Evolutionary conservation across 768 basidiomycete species (phyloP).

Genomic region (Clavulina sp.): DNA sequence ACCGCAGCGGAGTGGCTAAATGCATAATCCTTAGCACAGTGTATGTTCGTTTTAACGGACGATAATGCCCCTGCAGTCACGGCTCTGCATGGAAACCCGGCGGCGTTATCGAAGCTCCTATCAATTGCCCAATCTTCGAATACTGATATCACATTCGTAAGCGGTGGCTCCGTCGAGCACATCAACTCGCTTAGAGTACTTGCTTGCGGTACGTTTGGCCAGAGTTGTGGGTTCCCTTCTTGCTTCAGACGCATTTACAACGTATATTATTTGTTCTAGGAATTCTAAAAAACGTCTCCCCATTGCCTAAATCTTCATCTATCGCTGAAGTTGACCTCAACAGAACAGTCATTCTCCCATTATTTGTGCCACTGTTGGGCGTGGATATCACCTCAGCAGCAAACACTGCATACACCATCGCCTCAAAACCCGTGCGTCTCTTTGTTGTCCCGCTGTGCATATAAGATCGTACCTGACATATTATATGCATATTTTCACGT

Average conservation of each 20-base stretch:
- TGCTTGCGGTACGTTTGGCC: slow-evolving; percentile 38
- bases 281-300: slow-evolving; percentile 58
- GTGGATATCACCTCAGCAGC: slow-evolving; percentile 31
- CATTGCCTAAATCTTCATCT: slow-evolving; percentile 49
- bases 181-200: slow-evolving; percentile 42
- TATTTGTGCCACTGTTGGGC: slow-evolving; percentile 48
- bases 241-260: no score
- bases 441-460: background rate
- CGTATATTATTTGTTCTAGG: slow-evolving; percentile 27
- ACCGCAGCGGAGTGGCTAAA: background rate
- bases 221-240: no score
- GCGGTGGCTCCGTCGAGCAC: slow-evolving; percentile 35
- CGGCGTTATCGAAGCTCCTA: slow-evolving; percentile 47
- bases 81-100: slow-evolving; percentile 32
- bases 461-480: background rate
- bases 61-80: slow-evolving; percentile 64
- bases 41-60: slow-evolving; percentile 81
- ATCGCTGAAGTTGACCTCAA: slow-evolving; percentile 47
- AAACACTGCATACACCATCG: slow-evolving; percentile 16
- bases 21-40: slow-evolving; percentile 42
- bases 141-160: slow-evolving; percentile 15
- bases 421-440: slow-evolving; percentile 27
- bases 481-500: background rate
- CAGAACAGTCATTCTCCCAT: slow-evolving; percentile 51
- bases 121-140: slow-evolving; percentile 31